These are phyloP conservation scores for Penicillium steckii DNA, from an alignment of 495 filamentous ascomycete species.

Conservation along the genomic window DNA sequence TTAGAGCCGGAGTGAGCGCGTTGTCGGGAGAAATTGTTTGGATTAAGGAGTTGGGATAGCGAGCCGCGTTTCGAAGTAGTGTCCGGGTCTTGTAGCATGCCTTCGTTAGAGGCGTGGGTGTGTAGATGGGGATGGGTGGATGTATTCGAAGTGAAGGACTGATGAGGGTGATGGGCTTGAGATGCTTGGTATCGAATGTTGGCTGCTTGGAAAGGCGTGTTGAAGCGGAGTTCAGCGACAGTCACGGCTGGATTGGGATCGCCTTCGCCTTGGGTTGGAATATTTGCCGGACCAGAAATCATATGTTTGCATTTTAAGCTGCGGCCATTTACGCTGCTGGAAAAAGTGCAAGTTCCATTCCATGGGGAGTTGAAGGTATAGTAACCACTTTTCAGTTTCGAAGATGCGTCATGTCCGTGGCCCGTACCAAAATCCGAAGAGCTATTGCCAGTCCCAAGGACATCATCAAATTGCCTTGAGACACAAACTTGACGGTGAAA, in stretches of 20 bases:
- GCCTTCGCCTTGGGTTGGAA: slow-evolving; percentile 9
- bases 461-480: slow-evolving; percentile 29
- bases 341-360: slow-evolving; percentile 81
- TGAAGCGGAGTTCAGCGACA: slow-evolving; percentile 86
- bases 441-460: background rate
- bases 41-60: slow-evolving; percentile 36
- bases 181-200: slow-evolving; percentile 31
- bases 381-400: slow-evolving; percentile 47
- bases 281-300: slow-evolving; percentile 19
- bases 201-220: slow-evolving; percentile 60
- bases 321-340: slow-evolving; percentile 68
- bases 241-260: slow-evolving; percentile 43
- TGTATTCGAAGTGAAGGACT: slow-evolving; percentile 16
- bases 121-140: slow-evolving; percentile 9
- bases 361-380: slow-evolving; percentile 76
- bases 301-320: slow-evolving; percentile 77
- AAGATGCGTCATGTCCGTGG: slow-evolving; percentile 12
- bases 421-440: slow-evolving; percentile 10
- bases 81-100: slow-evolving; percentile 4
- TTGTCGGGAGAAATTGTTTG: slow-evolving; percentile 30
- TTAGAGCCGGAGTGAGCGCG: slow-evolving; percentile 28
- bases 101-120: background rate
- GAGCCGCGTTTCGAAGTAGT: slow-evolving; percentile 29
- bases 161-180: slow-evolving; percentile 23
- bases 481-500: slow-evolving; percentile 42